phyloP scores from a whole-genome alignment of 805 yeast genomes.

The Candida taoyuanica region DNA sequence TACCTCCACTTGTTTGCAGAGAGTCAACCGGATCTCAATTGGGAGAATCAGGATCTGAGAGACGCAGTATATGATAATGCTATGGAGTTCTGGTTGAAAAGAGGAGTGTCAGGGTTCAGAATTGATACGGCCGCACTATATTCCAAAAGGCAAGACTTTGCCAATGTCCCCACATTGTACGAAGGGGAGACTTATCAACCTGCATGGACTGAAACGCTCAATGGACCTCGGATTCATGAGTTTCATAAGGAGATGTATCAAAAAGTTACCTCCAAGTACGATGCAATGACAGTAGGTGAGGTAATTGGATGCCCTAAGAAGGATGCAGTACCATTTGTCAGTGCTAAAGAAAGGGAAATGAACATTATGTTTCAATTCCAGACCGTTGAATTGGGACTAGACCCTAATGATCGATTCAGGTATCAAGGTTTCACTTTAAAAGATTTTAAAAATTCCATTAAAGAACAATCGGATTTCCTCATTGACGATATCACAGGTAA shows the following conservation, averaged over 20 bases:
- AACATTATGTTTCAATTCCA: constrained; percentile 37
- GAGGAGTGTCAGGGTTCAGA: constrained; percentile 57
- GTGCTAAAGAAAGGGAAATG: constrained; percentile 35
- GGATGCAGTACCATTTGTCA: constrained; percentile 39
- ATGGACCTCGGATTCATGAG: constrained; percentile 56
- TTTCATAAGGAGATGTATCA: constrained; percentile 48
- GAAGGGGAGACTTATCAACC: constrained; percentile 40
- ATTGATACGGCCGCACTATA: constrained; percentile 52
- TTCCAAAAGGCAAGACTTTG: constrained; percentile 41
- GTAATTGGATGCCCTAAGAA: constrained; percentile 42
- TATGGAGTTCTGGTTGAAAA: constrained; percentile 47
- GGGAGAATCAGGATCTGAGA: constrained; percentile 42
- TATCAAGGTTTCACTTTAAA: constrained; percentile 32
- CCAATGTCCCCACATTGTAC: constrained; percentile 45
- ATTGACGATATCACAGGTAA: constrained; percentile 28
- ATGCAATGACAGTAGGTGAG: constrained; percentile 56
- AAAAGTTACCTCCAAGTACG: constrained; percentile 40
- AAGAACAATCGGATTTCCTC: constrained; percentile 33
- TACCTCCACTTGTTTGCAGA: constrained; percentile 50
- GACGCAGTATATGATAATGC: constrained; percentile 40
- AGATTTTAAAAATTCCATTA: constrained; percentile 39
- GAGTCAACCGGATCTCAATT: constrained; percentile 56
- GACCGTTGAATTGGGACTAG: constrained; percentile 34
- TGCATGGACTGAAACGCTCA: constrained; percentile 29
- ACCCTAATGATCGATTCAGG: constrained; percentile 33